Base-by-base conservation (phyloP, 2,329 filamentous ascomycete species). In the Botrytis fragariae region DNA sequence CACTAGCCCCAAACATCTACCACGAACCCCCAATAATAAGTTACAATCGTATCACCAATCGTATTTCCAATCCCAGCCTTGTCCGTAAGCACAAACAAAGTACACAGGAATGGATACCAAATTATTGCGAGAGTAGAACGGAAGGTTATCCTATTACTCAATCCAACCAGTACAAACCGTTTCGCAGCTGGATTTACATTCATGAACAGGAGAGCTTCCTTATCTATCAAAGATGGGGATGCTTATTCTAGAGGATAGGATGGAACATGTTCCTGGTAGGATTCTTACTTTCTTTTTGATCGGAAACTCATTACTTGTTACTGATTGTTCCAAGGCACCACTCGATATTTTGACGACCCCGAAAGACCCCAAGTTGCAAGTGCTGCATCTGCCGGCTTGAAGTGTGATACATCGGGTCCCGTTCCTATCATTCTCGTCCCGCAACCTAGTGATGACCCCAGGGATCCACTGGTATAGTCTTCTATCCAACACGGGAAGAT, bases 371-470 rank as follows among this genome's bases (percentile, higher is more conserved):
- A 86, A 77, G 80, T 81, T 69, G 82, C 82, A 73, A 78, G 71
- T 63, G 76, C 78, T 74, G 84, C 82, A 63, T 82, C 81, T 63
- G 81, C 84, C 39, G 84, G 84, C 74, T 83, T 96, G 77, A 97
- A 96, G 82, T 92, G 90, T 82, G 92, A 95, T 82, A 87, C 82
- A 70, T 91, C 86, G 75, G 91, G 92, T 48, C 84, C 86, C 29
- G 82, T 87, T 29, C 89, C 90, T 69, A 92, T 95, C 78, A 92
- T 98, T 77, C 88, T 98, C 45, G 92, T 97, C 8, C 95, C 95
- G 8, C 95, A 98, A 80, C 95, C 95, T 3, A 95, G 91, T 75
- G 92, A 97, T 82, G 93, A 97, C 81, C 93, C 93, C 6, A 95
- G 97, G 81, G 95, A 98, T 82, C 95, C 94, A 44, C 85, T 97